Base-by-base conservation (phyloP, 257 asterid genomes). In the Plantago elongata region DNA sequence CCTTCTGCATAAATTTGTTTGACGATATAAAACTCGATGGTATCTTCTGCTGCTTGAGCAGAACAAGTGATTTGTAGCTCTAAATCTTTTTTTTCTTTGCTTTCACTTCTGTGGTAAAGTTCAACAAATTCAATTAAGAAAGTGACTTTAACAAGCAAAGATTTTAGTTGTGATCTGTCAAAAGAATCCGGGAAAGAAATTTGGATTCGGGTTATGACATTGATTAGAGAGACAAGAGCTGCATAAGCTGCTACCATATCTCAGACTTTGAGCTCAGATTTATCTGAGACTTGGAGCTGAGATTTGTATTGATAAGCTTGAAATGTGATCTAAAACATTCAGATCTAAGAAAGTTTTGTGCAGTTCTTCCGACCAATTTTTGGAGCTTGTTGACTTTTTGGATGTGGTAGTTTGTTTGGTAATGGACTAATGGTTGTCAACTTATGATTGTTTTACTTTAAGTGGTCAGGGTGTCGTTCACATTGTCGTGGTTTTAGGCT, bases 161-260 rank as follows among this genome's bases (percentile, higher is more conserved):
- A 48, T 15, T 50, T 11, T 50, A 50, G n/a, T 15, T 17, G 27
- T 50, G 18, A 22, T 50, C 18, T 50, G 3, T 50, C 9, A 14
- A 50, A 22, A 15, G 29, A 22, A 50, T 5, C 29, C 9, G 55
- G 10, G 2, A 15, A 50, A 4, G 55, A 22, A 1, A 8, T 13
- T 22, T 13, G 54, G 9, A 50, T n/a, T 50, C 55, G 55, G 27
- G 55, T 50, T 15, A 50, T 13, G 27, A 50, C 55, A 50, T 50
- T 50, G 27, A 50, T 50, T 4, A 50, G 29, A 50, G 55, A 50
- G 16, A 50, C 18, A n/a, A 13, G 16, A 15, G 55, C 29, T 50
- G 18, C 55, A 50, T 50, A 50, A n/a, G 55, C 29, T 15, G 55
- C 18, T 50, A 22, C 55, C 55, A 50, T 49, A 2, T 49, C 17